Evolutionary conservation across 495 filamentous ascomycete species (phyloP).

Genomic region (Neurospora pannonica): DNA sequence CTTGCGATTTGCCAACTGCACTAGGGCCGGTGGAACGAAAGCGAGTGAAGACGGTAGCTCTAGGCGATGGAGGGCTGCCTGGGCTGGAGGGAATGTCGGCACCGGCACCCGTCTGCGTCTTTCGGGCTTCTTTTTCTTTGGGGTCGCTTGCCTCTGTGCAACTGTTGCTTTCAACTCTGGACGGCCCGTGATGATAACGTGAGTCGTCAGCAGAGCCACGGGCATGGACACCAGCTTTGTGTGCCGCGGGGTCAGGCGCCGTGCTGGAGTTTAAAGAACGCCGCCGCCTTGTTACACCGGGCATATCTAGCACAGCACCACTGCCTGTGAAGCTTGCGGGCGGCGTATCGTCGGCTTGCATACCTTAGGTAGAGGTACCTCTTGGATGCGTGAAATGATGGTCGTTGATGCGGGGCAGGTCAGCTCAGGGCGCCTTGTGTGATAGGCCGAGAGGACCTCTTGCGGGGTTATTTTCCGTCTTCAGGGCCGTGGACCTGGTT

Average conservation of each 20-base stretch:
- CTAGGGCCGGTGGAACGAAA: neutral
- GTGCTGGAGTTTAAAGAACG: neutral
- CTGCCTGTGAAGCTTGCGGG: conserved; percentile 10
- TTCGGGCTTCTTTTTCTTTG: neutral
- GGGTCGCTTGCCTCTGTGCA: neutral
- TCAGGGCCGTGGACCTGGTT: conserved; percentile 2
- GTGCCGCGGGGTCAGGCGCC: neutral
- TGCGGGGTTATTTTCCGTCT: conserved; percentile 10
- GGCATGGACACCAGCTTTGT: neutral
- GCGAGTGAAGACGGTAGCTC: neutral
- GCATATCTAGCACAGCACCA: neutral
- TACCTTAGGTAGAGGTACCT: neutral
- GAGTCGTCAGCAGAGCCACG: neutral
- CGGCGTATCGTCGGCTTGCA: conserved; percentile 20
- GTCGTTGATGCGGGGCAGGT: conserved; percentile 3
- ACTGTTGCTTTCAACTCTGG: neutral
- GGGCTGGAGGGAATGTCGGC: neutral
- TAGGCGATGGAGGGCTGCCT: neutral
- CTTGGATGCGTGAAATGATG: conserved; percentile 3
- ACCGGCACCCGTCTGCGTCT: neutral
- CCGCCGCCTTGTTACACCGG: neutral
- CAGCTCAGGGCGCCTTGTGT: conserved; percentile 1
- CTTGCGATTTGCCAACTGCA: neutral
- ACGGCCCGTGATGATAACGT: neutral
- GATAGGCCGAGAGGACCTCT: conserved; percentile 4